Percentiles rank a stretch among this genome's conserved stretches.
These are phyloP conservation scores for Symbiodinium pilosum DNA, from an alignment of 73 alveolate genomes.

Conservation along the genomic window DNA sequence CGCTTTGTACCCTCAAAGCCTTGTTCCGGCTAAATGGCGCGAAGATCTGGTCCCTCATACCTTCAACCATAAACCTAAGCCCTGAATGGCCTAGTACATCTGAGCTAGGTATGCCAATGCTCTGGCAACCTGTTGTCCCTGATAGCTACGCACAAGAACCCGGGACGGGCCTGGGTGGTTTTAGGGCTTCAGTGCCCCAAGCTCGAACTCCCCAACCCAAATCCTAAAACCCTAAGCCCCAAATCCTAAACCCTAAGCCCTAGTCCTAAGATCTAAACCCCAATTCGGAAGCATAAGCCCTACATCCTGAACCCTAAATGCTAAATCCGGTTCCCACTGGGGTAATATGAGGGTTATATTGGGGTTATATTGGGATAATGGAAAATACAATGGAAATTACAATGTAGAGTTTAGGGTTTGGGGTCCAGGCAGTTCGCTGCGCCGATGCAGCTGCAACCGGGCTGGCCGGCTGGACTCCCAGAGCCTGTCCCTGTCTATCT, in stretches of 20 bases:
- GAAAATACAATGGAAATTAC: not conserved
- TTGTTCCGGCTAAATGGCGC: too few relatives aligned
- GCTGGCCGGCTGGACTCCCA: not conserved
- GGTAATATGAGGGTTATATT: too few relatives aligned
- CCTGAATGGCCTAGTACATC: too few relatives aligned
- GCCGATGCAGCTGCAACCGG: not conserved
- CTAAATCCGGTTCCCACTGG: too few relatives aligned
- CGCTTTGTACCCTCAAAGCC: too few relatives aligned
- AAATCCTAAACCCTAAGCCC: not conserved
- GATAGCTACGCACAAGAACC: too few relatives aligned
- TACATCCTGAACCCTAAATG: not conserved
- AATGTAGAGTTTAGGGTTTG: not conserved
- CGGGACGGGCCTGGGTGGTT: not conserved
- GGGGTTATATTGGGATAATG: too few relatives aligned
- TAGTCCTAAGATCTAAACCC: not conserved
- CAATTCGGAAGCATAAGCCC: not conserved
- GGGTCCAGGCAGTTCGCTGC: not conserved
- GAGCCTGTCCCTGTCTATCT: not conserved
- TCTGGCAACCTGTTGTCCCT: too few relatives aligned
- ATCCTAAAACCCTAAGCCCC: not conserved
- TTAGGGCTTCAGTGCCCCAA: not conserved
- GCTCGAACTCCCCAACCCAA: not conserved
- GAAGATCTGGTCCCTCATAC: too few relatives aligned
- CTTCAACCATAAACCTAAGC: not conserved
- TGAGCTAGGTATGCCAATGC: too few relatives aligned